Evolutionary conservation across 2,329 filamentous ascomycete genomes (phyloP), one percentile per base, ranked within the genome.

Genomic region (Hypoxylon sp.): DNA sequence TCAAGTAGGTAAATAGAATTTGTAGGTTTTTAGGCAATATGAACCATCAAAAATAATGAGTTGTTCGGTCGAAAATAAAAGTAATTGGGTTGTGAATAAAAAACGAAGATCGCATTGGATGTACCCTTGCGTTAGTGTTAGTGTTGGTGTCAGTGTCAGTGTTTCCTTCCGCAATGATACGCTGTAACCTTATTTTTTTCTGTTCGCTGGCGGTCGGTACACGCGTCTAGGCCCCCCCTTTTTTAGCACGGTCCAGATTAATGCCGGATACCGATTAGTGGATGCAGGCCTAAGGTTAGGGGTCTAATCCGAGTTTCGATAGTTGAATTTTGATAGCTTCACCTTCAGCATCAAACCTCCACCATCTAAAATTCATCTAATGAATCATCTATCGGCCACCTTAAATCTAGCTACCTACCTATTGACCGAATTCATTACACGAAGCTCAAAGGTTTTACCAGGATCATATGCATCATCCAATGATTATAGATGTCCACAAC

Each of bases 121-220:
- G 9, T 25, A 41, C 48, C 52, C 20, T 30, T 32, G 32, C 19
- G 29, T 13, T 38, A 27, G 35, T 21, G 21, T 38, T 25, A 9
- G 21, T 25, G 21, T 9, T 25, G 21, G 35, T 23, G 27, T 21
- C 12, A 27, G 29, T 13, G 9, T n/a, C 31, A 21, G 43, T 40
- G 47, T 45, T 41, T 45, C 52, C 38, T 48, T 48, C 19, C 23
- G 48, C 25, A 35, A 54, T 57, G 55, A 31, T 34, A 58, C 55
- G 46, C 51, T 55, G 46, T 48, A 58, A 58, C 55, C 49, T 55
- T 55, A 55, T 42, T 55, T 55, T 51, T 40, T 11, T 7, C 21
- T 25, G 21, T 9, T 5, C 6, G n/a, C 40, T 38, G 34, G 34
- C 43, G 37, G 20, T 48, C 31, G 31, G 15, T 21, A 34, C 47